Percentiles rank a stretch among this genome's conserved stretches.
Conservation (phyloP, 1,284 basidiomycete species). For the Athelia sp. region DNA sequence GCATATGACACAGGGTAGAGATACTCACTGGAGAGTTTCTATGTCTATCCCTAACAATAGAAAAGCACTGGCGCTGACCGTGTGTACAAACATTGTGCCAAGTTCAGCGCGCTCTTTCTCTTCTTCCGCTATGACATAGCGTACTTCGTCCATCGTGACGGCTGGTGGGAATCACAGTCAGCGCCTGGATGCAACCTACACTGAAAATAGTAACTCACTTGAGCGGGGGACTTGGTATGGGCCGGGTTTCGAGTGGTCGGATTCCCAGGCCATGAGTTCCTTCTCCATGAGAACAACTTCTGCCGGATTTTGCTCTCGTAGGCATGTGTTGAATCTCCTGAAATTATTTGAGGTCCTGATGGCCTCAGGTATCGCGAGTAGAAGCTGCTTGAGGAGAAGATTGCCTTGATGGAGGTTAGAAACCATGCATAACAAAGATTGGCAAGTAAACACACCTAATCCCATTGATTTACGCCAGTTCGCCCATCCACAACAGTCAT, state of each 20-base stretch:
- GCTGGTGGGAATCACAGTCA: too few relatives aligned
- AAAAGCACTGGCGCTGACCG: conserved; percentile 6
- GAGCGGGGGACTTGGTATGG: conserved; percentile 12
- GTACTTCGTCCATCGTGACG: conserved; percentile 8
- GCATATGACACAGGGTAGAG: too few relatives aligned
- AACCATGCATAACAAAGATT: too few relatives aligned
- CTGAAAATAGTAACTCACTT: conserved; percentile 1
- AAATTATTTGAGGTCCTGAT: conserved; percentile 8
- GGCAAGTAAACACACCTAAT: not conserved
- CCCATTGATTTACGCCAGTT: not conserved
- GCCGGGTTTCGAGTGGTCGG: conserved; percentile 13
- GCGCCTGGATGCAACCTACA: too few relatives aligned
- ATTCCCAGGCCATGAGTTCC: conserved; percentile 18
- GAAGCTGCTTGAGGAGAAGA: not conserved
- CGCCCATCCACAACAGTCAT: not conserved
- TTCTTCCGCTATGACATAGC: conserved; percentile 9
- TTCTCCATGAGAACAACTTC: conserved; percentile 12
- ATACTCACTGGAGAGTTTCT: conserved; percentile 13
- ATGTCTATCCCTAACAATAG: conserved; percentile 10
- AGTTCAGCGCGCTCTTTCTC: conserved; percentile 4
- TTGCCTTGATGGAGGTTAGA: conserved; percentile 12
- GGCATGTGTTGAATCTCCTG: conserved; percentile 1
- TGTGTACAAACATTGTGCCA: not conserved
- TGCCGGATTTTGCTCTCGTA: conserved; percentile 1
- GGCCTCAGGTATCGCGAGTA: not conserved